Evolutionary conservation across 306 rosid genomes (phyloP).

Genomic region (Oemleria cerasiformis): DNA sequence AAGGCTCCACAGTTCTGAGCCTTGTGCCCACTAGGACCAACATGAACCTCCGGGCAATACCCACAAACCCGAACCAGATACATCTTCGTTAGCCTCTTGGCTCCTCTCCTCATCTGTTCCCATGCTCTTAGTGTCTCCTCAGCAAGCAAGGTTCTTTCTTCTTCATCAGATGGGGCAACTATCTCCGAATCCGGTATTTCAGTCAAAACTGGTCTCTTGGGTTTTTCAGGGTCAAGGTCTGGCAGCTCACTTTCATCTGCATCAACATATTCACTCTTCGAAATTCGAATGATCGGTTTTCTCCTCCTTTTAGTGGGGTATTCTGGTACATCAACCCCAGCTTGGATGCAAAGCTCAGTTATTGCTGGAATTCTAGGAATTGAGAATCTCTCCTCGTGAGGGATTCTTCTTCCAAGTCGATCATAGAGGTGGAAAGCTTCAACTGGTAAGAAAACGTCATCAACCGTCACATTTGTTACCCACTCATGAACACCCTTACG

Average conservation of each 20-base stretch:
- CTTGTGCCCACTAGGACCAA: constrained; percentile 76
- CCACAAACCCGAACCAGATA: constrained; percentile 90
- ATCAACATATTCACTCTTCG: constrained; percentile 72
- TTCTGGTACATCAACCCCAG: constrained; percentile 75
- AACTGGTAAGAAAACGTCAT: constrained; percentile 69
- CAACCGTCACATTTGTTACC: constrained; percentile 56
- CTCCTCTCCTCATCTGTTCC: constrained; percentile 80
- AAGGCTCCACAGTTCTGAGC: constrained; percentile 93
- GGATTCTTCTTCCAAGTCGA: constrained; percentile 71
- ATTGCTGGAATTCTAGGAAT: constrained; percentile 85
- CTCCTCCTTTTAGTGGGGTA: constrained; percentile 84
- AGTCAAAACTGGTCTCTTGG: constrained; percentile 40
- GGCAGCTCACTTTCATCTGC: constrained; percentile 95
- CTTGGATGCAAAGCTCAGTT: constrained; percentile 92
- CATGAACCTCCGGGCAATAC: constrained; percentile 90
- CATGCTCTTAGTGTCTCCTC: constrained; percentile 79
- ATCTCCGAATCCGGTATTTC: constrained; percentile 65
- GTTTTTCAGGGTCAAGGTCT: constrained; percentile 45
- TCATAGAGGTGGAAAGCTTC: constrained; percentile 86
- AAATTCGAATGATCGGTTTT: constrained; percentile 76
- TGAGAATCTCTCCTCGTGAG: constrained; percentile 71
- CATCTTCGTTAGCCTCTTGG: constrained; percentile 69
- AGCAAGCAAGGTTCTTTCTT: constrained; percentile 48
- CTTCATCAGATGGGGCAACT: constrained; percentile 44
- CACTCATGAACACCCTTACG: constrained; percentile 81